phyloP scores from a whole-genome alignment of 164 flowering plant genomes.

The Vitis amurensis region DNA sequence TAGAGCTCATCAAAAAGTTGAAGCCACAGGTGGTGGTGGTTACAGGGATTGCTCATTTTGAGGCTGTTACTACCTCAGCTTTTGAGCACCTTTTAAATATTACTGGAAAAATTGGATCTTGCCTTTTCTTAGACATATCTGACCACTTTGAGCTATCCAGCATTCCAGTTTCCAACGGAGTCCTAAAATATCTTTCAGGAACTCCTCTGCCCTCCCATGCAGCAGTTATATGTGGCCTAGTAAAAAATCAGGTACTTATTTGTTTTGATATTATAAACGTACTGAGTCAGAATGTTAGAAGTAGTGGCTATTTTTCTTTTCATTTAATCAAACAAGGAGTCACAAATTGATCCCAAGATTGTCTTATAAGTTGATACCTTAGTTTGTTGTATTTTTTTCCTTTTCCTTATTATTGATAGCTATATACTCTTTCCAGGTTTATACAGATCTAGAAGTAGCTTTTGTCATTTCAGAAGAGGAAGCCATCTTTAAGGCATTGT shows the following conservation, averaged over 20 bases:
- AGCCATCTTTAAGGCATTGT: conserved; percentile 64
- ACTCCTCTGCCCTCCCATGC: conserved; percentile 82
- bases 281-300: too few relatives aligned
- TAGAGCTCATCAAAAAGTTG: conserved; percentile 84
- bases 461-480: conserved; percentile 93
- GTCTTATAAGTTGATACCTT: too few relatives aligned
- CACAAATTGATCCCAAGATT: too few relatives aligned
- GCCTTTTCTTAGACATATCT: conserved; percentile 89
- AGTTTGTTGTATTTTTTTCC: too few relatives aligned
- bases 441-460: conserved; percentile 93
- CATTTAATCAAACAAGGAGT: too few relatives aligned
- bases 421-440: conserved; percentile 56
- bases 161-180: conserved; percentile 89
- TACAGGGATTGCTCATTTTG: conserved; percentile 91
- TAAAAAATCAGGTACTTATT: conserved; percentile 76
- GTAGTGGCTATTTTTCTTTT: too few relatives aligned
- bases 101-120: conserved; percentile 77
- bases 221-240: conserved; percentile 80
- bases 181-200: conserved; percentile 81
- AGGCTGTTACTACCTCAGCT: conserved; percentile 89
- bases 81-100: conserved; percentile 78
- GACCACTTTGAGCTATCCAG: conserved; percentile 95
- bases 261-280: not conserved
- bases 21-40: conserved; percentile 90
- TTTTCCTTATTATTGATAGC: too few relatives aligned